phyloP scores from a whole-genome alignment of 805 yeast species.

The Lachancea dasiensis region DNA sequence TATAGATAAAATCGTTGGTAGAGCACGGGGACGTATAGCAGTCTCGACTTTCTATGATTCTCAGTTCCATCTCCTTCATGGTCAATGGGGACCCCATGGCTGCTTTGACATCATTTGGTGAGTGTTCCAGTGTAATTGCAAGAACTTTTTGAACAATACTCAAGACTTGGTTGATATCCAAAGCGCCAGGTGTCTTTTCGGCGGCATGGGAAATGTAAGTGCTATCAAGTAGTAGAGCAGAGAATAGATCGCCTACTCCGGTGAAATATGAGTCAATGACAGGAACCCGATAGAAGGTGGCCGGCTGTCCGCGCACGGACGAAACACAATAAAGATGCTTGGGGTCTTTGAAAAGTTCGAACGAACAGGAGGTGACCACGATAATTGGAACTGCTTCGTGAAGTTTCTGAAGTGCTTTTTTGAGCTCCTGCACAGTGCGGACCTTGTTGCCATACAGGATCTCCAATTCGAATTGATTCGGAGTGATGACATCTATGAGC shows the following conservation, averaged over 20 bases:
- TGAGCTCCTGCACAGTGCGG: slow-evolving; percentile 34
- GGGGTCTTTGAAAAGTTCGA: slow-evolving; percentile 21
- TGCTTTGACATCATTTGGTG: slow-evolving; percentile 32
- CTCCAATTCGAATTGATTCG: slow-evolving; percentile 87
- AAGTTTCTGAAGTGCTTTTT: slow-evolving; percentile 41
- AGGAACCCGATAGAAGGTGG: slow-evolving; percentile 42
- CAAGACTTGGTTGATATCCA: slow-evolving; percentile 28
- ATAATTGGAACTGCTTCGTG: slow-evolving; percentile 35
- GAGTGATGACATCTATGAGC: slow-evolving; percentile 69
- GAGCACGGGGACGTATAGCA: slow-evolving; percentile 14
- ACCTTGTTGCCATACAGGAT: slow-evolving; percentile 52
- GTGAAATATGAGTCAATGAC: slow-evolving; percentile 77
- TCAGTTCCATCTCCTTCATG: slow-evolving; percentile 69
- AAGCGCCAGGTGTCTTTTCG: slow-evolving; percentile 13
- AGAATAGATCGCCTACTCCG: slow-evolving; percentile 90
- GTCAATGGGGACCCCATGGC: slow-evolving; percentile 46
- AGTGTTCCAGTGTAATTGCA: slow-evolving; percentile 18
- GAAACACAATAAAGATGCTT: slow-evolving; percentile 40
- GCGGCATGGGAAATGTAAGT: slow-evolving; percentile 30
- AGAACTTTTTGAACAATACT: slow-evolving; percentile 31
- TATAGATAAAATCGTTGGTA: slow-evolving; percentile 8
- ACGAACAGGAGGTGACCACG: slow-evolving; percentile 23
- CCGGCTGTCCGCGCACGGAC: slow-evolving; percentile 30
- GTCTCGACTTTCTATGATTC: slow-evolving; percentile 56
- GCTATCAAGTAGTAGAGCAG: slow-evolving; percentile 70